Conservation (phyloP, 2,329 filamentous ascomycete species). For the Daldinia sp. region DNA sequence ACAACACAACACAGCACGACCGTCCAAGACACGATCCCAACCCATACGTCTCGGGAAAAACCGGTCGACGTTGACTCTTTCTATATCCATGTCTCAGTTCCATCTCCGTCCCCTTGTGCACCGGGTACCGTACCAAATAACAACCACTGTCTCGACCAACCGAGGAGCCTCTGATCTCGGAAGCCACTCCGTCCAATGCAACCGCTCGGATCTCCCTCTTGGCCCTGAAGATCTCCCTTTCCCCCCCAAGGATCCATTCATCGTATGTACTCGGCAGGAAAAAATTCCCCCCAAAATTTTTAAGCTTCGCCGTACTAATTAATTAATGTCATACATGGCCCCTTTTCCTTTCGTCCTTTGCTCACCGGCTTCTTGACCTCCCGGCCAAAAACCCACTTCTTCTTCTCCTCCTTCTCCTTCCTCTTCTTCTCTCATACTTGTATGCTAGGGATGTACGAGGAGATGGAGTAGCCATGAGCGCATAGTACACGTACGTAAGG, state of each 20-base stretch:
- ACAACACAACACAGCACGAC: background rate
- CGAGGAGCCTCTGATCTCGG: background rate
- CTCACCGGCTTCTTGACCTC: background rate
- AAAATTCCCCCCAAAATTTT: no score
- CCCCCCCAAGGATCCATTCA: no score
- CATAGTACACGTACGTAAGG: background rate
- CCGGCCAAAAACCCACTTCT: background rate
- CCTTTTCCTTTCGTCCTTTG: background rate
- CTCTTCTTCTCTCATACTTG: no score
- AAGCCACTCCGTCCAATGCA: background rate
- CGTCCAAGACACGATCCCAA: no score
- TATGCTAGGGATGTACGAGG: no score
- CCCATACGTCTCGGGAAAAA: conserved; percentile 22
- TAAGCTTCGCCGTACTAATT: no score
- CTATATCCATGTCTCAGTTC: background rate
- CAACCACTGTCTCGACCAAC: background rate
- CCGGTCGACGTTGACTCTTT: conserved; percentile 4
- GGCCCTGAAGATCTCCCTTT: conserved; percentile 1
- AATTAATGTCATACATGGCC: no score
- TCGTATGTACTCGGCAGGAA: no score
- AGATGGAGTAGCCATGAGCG: no score
- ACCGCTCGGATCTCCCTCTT: background rate
- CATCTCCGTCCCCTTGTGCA: background rate
- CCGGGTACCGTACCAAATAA: no score
- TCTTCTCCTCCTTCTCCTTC: no score